These are phyloP conservation scores for Leishmania gerbilli DNA, from an alignment of 208 protist genomes.

Conservation along the genomic window DNA sequence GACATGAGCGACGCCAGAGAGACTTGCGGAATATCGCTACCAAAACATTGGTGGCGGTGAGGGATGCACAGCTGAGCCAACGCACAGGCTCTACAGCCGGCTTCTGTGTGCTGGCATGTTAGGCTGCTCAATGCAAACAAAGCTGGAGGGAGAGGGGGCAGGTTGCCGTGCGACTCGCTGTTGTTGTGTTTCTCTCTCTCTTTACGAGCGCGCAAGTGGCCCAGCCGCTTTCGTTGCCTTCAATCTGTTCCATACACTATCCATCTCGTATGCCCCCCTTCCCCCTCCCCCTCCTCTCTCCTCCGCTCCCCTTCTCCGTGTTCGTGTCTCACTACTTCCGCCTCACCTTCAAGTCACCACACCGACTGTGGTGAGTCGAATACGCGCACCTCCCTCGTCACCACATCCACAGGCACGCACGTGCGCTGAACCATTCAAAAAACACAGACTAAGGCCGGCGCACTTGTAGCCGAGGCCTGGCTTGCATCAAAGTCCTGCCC, in stretches of 20 bases:
- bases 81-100: neutral
- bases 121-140: neutral
- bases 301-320: neutral
- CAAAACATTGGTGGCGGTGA: neutral
- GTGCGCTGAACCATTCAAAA: neutral
- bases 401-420: neutral
- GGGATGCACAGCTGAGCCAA: neutral
- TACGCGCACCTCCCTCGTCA: neutral
- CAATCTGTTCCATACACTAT: neutral
- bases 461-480: neutral
- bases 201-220: neutral
- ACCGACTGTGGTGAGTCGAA: neutral
- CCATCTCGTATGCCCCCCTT: neutral
- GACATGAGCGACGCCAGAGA: neutral
- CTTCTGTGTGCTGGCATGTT: neutral
- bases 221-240: neutral
- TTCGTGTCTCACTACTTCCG: neutral
- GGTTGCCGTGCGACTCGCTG: neutral
- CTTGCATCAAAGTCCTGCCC: neutral
- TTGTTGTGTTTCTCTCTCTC: neutral
- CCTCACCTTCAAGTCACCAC: neutral
- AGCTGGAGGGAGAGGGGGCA: neutral
- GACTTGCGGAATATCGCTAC: neutral
- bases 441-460: neutral
- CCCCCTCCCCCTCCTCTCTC: neutral